A percentile compares a stretch with the other conserved stretches of the same genome.
These are phyloP conservation scores for Monascus purpureus DNA, from an alignment of 495 filamentous ascomycete species.

Conservation along the genomic window DNA sequence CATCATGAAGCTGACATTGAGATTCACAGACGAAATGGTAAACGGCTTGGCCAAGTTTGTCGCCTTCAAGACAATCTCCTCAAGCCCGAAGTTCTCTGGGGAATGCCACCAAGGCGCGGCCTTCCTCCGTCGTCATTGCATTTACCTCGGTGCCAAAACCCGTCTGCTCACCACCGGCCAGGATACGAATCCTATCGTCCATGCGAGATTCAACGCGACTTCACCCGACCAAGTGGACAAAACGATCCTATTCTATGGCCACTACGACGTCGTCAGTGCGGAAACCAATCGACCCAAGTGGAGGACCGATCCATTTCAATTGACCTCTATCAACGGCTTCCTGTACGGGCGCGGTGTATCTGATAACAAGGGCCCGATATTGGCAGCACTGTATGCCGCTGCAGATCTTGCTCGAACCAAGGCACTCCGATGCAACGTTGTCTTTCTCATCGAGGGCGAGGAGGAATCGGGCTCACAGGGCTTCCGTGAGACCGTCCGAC, in stretches of 20 bases:
- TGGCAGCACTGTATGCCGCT: conserved; percentile 85
- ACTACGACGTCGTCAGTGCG: conserved; percentile 97
- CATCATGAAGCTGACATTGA: too few relatives aligned
- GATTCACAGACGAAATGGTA: conserved; percentile 58
- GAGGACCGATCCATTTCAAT: conserved; percentile 73
- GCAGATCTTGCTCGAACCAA: conserved; percentile 72
- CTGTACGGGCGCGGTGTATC: conserved; percentile 92
- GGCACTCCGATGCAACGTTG: conserved; percentile 65
- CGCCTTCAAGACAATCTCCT: conserved; percentile 80
- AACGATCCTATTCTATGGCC: conserved; percentile 90
- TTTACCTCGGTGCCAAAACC: conserved; percentile 75
- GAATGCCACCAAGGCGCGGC: conserved; percentile 90
- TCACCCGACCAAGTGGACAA: conserved; percentile 47
- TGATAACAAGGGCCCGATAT: conserved; percentile 91
- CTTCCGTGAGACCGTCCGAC: conserved; percentile 64
- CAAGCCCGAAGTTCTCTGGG: conserved; percentile 64
- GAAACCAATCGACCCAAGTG: conserved; percentile 64
- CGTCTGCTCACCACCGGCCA: conserved; percentile 66
- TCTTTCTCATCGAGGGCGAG: conserved; percentile 92
- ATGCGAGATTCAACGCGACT: conserved; percentile 66
- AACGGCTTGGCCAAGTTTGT: conserved; percentile 73
- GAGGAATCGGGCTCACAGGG: conserved; percentile 89
- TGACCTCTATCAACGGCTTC: conserved; percentile 79
- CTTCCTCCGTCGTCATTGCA: conserved; percentile 77
- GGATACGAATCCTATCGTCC: conserved; percentile 75